phyloP scores from a whole-genome alignment of 2,329 filamentous ascomycete species.

The Aspergillus jensenii region DNA sequence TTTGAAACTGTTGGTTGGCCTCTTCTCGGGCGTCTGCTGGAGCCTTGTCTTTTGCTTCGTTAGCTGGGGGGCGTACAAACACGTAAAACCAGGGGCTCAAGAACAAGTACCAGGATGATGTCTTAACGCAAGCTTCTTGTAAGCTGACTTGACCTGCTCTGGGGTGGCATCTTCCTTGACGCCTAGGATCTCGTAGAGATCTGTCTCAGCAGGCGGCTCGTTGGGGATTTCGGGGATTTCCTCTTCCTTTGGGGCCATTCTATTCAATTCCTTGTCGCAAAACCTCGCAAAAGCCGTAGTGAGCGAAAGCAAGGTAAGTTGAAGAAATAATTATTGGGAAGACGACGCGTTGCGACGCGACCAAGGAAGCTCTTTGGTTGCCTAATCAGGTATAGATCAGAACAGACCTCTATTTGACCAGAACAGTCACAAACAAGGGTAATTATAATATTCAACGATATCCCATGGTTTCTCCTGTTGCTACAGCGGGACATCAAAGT shows the following conservation, averaged over 20 bases:
- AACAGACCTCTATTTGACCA: not conserved
- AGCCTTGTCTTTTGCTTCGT: conserved; percentile 67
- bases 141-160: conserved; percentile 83
- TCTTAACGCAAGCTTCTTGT: conserved; percentile 85
- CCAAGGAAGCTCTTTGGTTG: conserved; percentile 19
- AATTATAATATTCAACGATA: too few relatives aligned
- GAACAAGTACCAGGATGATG: conserved; percentile 71
- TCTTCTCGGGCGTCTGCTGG: conserved; percentile 63
- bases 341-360: conserved; percentile 27
- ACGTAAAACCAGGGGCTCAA: conserved; percentile 9
- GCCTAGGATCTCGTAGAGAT: conserved; percentile 76
- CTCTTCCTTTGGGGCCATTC: conserved; percentile 10
- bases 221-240: conserved; percentile 7
- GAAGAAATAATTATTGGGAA: not conserved
- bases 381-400: conserved; percentile 25
- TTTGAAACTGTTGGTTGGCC: conserved; percentile 81
- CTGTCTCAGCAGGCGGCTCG: conserved; percentile 25
- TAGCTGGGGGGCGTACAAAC: not conserved
- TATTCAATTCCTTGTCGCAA: not conserved
- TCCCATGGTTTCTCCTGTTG: too few relatives aligned
- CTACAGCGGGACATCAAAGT: too few relatives aligned
- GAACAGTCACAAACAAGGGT: not conserved
- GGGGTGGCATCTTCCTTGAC: conserved; percentile 69
- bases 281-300: not conserved
- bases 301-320: not conserved